Conservation (phyloP, 495 filamentous ascomycete species). For the Aeminium ludgeri region DNA sequence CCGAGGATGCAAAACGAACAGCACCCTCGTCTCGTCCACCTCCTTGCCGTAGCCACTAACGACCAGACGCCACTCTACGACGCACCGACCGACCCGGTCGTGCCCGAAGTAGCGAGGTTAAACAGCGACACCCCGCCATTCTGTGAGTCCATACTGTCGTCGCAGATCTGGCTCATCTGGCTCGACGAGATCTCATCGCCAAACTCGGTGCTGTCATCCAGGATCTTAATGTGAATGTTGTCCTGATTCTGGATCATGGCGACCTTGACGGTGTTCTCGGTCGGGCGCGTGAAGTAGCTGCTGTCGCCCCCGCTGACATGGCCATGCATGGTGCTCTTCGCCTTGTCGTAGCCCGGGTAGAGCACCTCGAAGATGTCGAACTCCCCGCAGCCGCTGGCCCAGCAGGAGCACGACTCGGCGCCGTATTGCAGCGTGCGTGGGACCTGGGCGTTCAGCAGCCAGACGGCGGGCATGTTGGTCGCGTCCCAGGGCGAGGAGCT, state of each 20-base stretch:
- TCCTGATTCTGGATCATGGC: conserved; percentile 40
- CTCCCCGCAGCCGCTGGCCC: conserved; percentile 52
- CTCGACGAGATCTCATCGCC: conserved; percentile 7
- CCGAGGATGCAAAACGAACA: no score
- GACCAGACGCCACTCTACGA: neutral
- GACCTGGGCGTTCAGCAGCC: conserved; percentile 55
- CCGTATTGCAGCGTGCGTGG: conserved; percentile 49
- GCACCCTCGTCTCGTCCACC: no score
- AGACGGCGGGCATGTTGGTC: conserved; percentile 46
- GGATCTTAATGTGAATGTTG: conserved; percentile 28
- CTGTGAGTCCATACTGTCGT: conserved; percentile 1
- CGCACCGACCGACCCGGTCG: neutral
- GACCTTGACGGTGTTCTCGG: conserved; percentile 33
- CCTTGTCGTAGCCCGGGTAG: conserved; percentile 27
- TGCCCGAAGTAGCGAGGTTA: neutral
- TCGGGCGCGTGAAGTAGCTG: conserved; percentile 48
- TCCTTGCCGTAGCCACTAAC: no score
- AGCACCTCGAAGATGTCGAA: conserved; percentile 57
- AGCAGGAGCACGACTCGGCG: conserved; percentile 44
- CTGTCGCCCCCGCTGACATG: conserved; percentile 37
- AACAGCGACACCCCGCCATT: conserved; percentile 10
- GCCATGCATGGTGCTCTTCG: conserved; percentile 46
- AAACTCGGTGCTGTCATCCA: conserved; percentile 23
- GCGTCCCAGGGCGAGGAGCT: conserved; percentile 22
- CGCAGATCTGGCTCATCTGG: conserved; percentile 14